Conservation (phyloP, 192 early-diverging fungal species). For the Coemansia sp. region DNA sequence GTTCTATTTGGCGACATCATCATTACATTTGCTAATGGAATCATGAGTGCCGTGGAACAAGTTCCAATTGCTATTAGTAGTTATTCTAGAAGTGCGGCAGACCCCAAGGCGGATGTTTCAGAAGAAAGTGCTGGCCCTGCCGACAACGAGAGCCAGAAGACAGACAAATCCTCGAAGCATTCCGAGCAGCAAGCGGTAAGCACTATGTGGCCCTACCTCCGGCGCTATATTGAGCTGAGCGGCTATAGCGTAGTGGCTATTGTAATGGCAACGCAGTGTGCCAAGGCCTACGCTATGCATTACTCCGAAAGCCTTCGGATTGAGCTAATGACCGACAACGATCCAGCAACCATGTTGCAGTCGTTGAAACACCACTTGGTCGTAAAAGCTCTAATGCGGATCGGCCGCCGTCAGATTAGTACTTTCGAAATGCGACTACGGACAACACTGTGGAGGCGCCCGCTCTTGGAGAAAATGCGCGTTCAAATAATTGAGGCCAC, state of each 20-base stretch:
- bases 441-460: background rate
- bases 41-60: constrained; percentile 4
- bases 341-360: constrained; percentile 15
- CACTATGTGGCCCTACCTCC: background rate
- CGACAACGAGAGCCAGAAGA: background rate
- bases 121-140: background rate
- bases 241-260: constrained; percentile 7
- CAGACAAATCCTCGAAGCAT: background rate
- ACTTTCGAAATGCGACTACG: background rate
- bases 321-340: constrained; percentile 17
- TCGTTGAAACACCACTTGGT: constrained; percentile 22
- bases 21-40: constrained; percentile 8
- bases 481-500: background rate
- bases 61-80: background rate
- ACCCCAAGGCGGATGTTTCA: background rate
- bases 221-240: constrained; percentile 3
- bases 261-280: constrained; percentile 2
- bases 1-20: constrained; percentile 19
- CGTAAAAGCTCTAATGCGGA: constrained; percentile 10
- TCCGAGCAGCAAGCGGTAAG: background rate
- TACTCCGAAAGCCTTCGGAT: constrained; percentile 16
- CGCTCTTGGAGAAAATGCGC: background rate
- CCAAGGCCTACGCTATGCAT: constrained; percentile 6
- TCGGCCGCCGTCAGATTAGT: constrained; percentile 4
- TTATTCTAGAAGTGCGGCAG: background rate